Base-by-base conservation (phyloP, 768 basidiomycete genomes). In the Lentinus brumalis region DNA sequence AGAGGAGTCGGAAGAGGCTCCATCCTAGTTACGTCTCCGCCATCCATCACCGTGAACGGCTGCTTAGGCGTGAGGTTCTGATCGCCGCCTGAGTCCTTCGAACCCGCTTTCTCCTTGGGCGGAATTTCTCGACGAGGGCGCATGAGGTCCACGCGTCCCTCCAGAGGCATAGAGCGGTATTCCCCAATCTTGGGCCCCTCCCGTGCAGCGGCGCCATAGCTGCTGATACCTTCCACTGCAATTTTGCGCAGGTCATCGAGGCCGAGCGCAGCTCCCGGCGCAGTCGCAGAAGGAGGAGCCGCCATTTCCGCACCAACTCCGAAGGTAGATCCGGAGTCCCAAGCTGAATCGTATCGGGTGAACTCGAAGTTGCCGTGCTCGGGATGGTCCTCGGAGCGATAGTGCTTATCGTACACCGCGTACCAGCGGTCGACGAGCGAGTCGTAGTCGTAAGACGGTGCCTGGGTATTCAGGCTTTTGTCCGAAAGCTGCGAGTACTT, bases 361-460 rank as follows among this genome's bases (percentile, higher is more conserved):
- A 88, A 81, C 59, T 86, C 81, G 71, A 93, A 90, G 15, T 79
- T 77, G 42, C 76, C 68, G 52, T 76, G 72, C 15, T 79, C 75
- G 38, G 77, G 67, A 30, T 74, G 71, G 41, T 78, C 67, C 38
- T 83, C 75, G 1, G 89, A 82, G 53, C 93, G 91, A 72, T 91
- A 92, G 73, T 96, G 86, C 49, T 77, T 84, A 78, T 98, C 95
- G 69, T 96, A 99, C 21, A 96, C 87, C 35, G 83, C 81, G 74
- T 85, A 96, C 96, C 96, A 99, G 44, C 88, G 86, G 71, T 96
- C 88, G 32, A 97, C 83, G 35, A 99, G 87, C 7, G 89, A 83
- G 59, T 81, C 79, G 66, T 94, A 96, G 74, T 89, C 84, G 67
- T 93, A 92, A 35, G 84, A 83, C 26, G 53, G 69, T 31, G 45